Evolutionary conservation across 2,329 filamentous ascomycete species (phyloP), one percentile per base, ranked within the genome.

Genomic region (Sarocladiaceae sp.): DNA sequence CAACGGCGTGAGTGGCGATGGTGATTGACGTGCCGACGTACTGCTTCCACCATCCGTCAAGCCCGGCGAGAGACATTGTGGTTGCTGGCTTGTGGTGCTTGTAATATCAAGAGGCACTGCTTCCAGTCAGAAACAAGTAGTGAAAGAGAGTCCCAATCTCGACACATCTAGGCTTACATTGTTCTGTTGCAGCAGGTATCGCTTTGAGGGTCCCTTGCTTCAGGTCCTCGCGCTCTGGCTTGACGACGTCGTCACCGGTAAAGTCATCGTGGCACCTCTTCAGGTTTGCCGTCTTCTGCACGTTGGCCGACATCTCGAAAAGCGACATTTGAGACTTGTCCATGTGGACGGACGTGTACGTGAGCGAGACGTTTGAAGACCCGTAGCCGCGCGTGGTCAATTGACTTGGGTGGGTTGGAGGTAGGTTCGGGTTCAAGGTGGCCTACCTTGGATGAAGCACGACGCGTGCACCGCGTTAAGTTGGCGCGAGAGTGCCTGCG

Each of bases 231-330:
- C 43, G 42, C 16, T 61, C 55, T 19, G 49, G 40, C 43, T 57
- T 56, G n/a, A 55, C 43, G 18, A 58, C 48, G 19, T 65, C 58
- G 6, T 66, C 58, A 9, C 57, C 62, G 3, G 64, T 51, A 48
- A 65, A 75, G 24, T 73, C 68, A 32, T 70, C 63, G 50, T 73
- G 69, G 33, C 60, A 67, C 47, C 71, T 60, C 56, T 77, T 76
- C 43, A 66, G 63, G 39, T 61, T 58, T 42, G 73, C 68, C 19
- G 64, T 58, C 53, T 72, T 69, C 55, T 68, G 65, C 23, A 73
- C 63, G 48, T 76, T 76, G 11, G 65, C 58, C 15, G 72, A 70
- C 55, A 74, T 62, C 44, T 66, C 61, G 34, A 66, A 59, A 20
- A 77, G 60, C 55, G 74, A 67, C 73, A 76, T 76, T 24, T 48